Base-by-base conservation (phyloP, 345 rosid genomes). In the Lepidium africanum region DNA sequence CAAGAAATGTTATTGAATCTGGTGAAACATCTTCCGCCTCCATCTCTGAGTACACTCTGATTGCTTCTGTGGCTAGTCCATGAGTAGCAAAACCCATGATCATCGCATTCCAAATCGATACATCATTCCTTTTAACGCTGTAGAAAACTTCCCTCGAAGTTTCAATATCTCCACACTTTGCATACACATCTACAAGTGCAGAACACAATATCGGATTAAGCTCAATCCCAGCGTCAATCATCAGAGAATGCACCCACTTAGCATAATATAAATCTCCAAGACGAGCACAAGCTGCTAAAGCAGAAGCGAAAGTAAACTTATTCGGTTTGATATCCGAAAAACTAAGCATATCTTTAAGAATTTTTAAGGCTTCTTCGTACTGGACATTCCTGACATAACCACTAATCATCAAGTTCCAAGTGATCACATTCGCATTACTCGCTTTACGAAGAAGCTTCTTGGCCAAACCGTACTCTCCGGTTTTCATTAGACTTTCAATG, bases 381-480 rank as follows among this genome's bases (percentile, higher is more conserved):
- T 84, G 79, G 2, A 67, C 72, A 60, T 89, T 87, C 52, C 74
- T 85, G 30, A 84, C 80, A 56, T 79, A 82, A 48, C 92, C 92
- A 12, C 87, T 81, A 11, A 92, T 86, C 85, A 92, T 78, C 27
- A 90, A 75, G 68, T 89, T 92, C 96, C 96, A 92, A 10, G 95
- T 72, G 25, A 86, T 83, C 53, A 84, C 86, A 81, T 92, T 87
- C 39, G 51, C 64, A 10, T 11, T 50, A 23, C 75, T 77, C 67
- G 83, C 79, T 67, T 76, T 78, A 36, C 63, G 50, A 36, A 91
- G 86, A 35, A 86, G 71, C 82, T 77, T 82, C 71, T 75, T 80
- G 4, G 95, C 96, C 35, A 81, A 59, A 58, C 67, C 80, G 60
- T 61, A 79, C 39, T 89, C 85, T 60, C 90, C 86, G 2, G n/a